Conservation (phyloP, 2,329 filamentous ascomycete genomes). For the Fusarium temperatum region DNA sequence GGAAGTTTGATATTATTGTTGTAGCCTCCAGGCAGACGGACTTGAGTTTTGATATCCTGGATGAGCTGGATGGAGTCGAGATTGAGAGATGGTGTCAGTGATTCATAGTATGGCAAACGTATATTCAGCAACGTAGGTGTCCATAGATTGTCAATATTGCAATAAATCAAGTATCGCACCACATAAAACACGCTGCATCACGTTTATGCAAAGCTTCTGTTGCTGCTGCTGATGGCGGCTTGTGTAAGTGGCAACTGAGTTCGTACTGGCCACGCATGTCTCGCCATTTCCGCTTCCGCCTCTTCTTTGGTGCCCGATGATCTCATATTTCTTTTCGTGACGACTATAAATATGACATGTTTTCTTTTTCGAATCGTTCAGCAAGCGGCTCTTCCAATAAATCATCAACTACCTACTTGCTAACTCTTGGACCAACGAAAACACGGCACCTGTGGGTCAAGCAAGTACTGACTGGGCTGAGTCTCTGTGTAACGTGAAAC, state of each 20-base stretch:
- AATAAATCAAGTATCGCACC: too few relatives aligned
- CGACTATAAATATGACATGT: neutral
- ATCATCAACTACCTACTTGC: neutral
- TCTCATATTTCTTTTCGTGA: neutral
- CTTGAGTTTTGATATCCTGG: constrained; percentile 50
- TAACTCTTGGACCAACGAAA: neutral
- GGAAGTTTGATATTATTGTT: constrained; percentile 52
- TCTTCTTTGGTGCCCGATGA: neutral
- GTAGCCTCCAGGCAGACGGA: constrained; percentile 52
- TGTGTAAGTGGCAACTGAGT: constrained; percentile 15
- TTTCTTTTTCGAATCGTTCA: neutral
- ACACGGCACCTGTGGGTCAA: neutral
- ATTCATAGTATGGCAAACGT: neutral
- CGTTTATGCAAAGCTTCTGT: neutral
- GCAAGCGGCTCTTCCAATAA: neutral
- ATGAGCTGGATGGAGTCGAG: constrained; percentile 46
- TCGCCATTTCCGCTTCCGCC: neutral
- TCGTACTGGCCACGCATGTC: neutral
- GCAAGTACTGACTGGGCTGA: constrained; percentile 1
- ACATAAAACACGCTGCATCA: neutral
- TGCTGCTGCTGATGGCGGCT: neutral
- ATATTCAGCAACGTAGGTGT: too few relatives aligned
- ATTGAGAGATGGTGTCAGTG: constrained; percentile 51
- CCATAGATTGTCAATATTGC: too few relatives aligned
- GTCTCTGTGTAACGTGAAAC: constrained; percentile 6